These are phyloP conservation scores for Purpureocillium takamizusanense DNA, from an alignment of 2,329 filamentous ascomycete species.

Conservation along the genomic window DNA sequence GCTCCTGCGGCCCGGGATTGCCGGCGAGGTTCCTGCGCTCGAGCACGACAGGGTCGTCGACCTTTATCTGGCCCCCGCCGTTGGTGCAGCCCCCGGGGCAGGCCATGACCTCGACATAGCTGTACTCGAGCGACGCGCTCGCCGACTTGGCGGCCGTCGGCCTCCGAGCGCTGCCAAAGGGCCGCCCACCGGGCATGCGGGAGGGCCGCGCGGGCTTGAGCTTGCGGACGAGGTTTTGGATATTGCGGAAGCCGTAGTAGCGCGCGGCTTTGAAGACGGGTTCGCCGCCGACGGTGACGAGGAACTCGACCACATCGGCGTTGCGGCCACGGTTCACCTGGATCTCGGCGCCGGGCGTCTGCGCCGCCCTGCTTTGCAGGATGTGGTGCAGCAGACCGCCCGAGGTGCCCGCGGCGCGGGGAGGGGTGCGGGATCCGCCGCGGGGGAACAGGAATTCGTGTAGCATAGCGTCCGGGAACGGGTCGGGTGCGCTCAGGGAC, in stretches of 20 bases:
- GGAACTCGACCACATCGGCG: constrained; percentile 82
- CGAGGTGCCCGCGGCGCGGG: constrained; percentile 62
- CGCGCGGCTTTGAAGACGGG: constrained; percentile 71
- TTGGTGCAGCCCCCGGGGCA: constrained; percentile 99
- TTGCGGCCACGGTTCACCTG: constrained; percentile 71
- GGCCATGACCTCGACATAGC: constrained; percentile 98
- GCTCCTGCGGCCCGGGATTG: constrained; percentile 65
- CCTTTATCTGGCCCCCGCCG: constrained; percentile 89
- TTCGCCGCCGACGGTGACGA: constrained; percentile 48
- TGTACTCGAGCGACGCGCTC: constrained; percentile 58
- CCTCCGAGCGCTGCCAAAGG: constrained; percentile 45
- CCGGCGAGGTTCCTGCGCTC: constrained; percentile 35
- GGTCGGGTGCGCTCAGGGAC: constrained; percentile 24
- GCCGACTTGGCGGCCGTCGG: constrained; percentile 35
- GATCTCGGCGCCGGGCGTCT: constrained; percentile 63
- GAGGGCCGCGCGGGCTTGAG: constrained; percentile 74
- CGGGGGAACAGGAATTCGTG: constrained; percentile 66
- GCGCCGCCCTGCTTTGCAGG: constrained; percentile 62
- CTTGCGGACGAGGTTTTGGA: constrained; percentile 91
- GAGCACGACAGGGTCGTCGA: constrained; percentile 62
- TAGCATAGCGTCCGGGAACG: constrained; percentile 66
- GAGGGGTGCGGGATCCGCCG: constrained; percentile 30
- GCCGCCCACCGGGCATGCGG: constrained; percentile 68
- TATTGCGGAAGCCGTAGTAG: constrained; percentile 97
- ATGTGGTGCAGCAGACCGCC: constrained; percentile 86